These are phyloP conservation scores for Glycyrrhiza uralensis DNA, from an alignment of 306 rosid genomes.

Conservation along the genomic window DNA sequence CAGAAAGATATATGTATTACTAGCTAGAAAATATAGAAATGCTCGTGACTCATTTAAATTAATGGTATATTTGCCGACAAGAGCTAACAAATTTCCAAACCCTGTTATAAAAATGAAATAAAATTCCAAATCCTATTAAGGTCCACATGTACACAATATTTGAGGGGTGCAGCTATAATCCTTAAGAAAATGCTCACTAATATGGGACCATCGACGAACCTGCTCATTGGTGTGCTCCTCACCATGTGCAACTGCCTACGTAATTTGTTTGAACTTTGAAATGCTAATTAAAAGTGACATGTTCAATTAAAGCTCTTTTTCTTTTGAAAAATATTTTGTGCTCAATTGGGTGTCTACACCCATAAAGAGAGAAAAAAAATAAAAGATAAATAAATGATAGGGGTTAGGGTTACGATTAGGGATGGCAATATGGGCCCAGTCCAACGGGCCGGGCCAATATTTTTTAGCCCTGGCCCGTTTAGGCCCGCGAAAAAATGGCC, in stretches of 20 bases:
- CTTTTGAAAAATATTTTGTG: no score
- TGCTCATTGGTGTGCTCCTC: neutral
- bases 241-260: neutral
- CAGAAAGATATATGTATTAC: neutral
- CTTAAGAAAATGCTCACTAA: neutral
- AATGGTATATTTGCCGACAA: conserved; percentile 14
- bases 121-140: no score
- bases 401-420: no score
- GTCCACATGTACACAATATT: neutral
- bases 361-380: no score
- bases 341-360: no score
- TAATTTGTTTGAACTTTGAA: conserved; percentile 2
- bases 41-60: no score
- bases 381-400: no score
- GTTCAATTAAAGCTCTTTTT: neutral
- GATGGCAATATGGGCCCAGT: no score
- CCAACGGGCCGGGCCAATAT: no score
- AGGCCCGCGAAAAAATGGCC: no score
- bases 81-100: neutral
- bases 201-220: neutral
- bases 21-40: neutral
- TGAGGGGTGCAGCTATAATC: neutral
- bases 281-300: neutral
- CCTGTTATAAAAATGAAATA: no score
- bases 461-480: no score